Conservation (phyloP, 73 alveolate species). For the Urostyla sp. region DNA sequence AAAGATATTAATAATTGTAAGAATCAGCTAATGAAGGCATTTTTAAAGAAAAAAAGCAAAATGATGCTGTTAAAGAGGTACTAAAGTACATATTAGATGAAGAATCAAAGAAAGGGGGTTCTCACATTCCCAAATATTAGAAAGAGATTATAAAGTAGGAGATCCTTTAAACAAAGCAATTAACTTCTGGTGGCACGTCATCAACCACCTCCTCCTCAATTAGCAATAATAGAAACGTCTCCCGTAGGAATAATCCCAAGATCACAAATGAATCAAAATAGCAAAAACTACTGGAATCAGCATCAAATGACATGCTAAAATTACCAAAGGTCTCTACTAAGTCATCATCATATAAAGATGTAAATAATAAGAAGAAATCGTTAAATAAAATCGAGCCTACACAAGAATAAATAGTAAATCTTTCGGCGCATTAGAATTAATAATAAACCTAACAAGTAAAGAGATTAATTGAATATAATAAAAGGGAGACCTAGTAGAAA, state of each 20-base stretch:
- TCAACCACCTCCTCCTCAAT: background rate
- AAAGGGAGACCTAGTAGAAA: background rate
- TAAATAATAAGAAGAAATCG: background rate
- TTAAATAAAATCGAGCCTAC: background rate
- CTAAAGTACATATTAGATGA: too few species aligned
- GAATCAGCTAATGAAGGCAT: too few species aligned
- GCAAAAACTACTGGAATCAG: background rate
- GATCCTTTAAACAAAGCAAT: background rate
- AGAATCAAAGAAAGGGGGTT: too few species aligned
- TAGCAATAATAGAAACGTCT: background rate
- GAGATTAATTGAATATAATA: background rate
- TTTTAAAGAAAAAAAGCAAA: too few species aligned
- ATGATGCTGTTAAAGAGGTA: too few species aligned
- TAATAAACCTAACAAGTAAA: background rate
- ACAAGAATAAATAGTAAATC: background rate
- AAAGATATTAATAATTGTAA: too few species aligned
- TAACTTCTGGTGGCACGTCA: background rate
- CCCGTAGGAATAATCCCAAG: background rate
- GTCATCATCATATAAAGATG: background rate
- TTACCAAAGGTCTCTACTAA: background rate
- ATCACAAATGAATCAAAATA: background rate
- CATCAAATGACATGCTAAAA: background rate
- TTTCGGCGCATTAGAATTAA: background rate
- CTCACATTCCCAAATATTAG: too few species aligned
- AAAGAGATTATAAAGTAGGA: too few species aligned